Conservation (phyloP, 2,329 filamentous ascomycete species). For the Hirsutella rhossiliensis region DNA sequence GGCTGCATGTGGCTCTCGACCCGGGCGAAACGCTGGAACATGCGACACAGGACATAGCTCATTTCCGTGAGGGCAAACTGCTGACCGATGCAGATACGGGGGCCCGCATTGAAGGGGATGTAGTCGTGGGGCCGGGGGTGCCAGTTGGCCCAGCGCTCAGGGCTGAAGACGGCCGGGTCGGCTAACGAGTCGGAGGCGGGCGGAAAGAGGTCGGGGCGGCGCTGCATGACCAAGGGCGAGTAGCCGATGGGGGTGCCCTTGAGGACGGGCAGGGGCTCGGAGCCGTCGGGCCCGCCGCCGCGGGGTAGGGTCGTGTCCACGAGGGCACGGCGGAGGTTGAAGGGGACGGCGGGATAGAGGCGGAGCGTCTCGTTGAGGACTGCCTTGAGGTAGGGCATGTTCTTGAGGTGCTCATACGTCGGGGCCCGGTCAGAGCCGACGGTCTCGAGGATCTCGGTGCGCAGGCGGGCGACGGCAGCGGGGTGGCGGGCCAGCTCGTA, state of each 20-base stretch:
- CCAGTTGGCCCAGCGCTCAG: conserved; percentile 53
- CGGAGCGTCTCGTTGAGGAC: conserved; percentile 68
- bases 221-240: conserved; percentile 60
- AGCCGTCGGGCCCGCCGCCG: conserved; percentile 54
- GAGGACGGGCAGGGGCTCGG: conserved; percentile 49
- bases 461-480: conserved; percentile 52
- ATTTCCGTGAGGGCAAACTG: conserved; percentile 73
- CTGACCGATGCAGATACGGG: conserved; percentile 64
- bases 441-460: conserved; percentile 55
- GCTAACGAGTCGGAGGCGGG: conserved; percentile 29
- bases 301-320: conserved; percentile 63
- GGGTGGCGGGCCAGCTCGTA: conserved; percentile 72
- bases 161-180: conserved; percentile 40
- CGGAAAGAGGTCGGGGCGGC: conserved; percentile 51
- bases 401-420: conserved; percentile 72
- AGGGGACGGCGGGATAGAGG: conserved; percentile 66
- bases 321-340: conserved; percentile 63
- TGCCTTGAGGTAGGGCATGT: conserved; percentile 71
- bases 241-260: conserved; percentile 57
- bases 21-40: conserved; percentile 60
- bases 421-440: conserved; percentile 52
- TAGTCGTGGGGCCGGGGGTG: conserved; percentile 57
- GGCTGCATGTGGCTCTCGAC: conserved; percentile 45
- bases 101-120: conserved; percentile 63
- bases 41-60: conserved; percentile 55